Conservation (phyloP, 2,329 filamentous ascomycete species). For the Penicillium brevicompactum region DNA sequence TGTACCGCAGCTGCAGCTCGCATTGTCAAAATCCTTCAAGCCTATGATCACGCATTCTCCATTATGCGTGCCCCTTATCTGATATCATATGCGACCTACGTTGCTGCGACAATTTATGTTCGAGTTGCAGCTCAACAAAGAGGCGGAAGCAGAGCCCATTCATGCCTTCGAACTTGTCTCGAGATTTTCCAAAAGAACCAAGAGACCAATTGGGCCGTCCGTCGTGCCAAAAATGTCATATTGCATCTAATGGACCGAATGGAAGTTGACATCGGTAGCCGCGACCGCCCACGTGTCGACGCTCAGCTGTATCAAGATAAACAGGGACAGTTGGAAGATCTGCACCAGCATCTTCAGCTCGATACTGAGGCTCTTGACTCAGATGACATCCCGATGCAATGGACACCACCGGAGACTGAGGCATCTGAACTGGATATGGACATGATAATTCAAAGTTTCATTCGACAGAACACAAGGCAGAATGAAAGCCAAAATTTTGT, state of each 20-base stretch:
- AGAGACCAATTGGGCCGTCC: constrained; percentile 54
- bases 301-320: neutral
- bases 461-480: constrained; percentile 2
- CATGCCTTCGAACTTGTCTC: constrained; percentile 48
- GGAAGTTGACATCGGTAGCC: constrained; percentile 30
- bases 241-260: constrained; percentile 51
- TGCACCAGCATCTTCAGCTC: neutral
- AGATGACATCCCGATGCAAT: neutral
- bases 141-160: constrained; percentile 42
- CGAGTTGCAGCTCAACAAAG: constrained; percentile 49
- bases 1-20: constrained; percentile 51
- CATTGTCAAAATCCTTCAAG: constrained; percentile 48
- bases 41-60: constrained; percentile 51
- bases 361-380: neutral
- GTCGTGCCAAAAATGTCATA: constrained; percentile 50
- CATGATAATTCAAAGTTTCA: constrained; percentile 41
- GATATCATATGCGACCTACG: constrained; percentile 57
- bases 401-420: constrained; percentile 22
- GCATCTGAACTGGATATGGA: constrained; percentile 44
- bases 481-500: constrained; percentile 4
- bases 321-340: neutral
- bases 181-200: constrained; percentile 53
- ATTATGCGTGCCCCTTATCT: constrained; percentile 55
- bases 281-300: constrained; percentile 13
- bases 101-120: constrained; percentile 56